Conservation (phyloP, 2,329 filamentous ascomycete genomes). For the Emydomyces testavorans region DNA sequence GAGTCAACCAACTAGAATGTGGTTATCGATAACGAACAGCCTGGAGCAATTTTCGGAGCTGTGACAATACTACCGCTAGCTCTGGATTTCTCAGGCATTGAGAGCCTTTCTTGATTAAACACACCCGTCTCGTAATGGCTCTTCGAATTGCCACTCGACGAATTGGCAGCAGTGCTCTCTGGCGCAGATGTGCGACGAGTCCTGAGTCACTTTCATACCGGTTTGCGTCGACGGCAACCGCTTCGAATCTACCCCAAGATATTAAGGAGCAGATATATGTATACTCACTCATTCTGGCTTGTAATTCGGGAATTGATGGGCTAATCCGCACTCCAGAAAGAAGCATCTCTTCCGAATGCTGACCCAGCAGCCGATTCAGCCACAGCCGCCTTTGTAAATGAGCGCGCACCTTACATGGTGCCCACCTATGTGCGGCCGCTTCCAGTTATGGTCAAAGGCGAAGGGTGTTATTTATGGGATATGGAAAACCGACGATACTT, state of each 20-base stretch:
- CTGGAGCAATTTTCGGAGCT: neutral
- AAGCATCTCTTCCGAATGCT: conserved; percentile 49
- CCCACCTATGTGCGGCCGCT: conserved; percentile 85
- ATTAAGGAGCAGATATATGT: conserved; percentile 23
- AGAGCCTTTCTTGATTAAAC: too few relatives aligned
- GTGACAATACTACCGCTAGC: too few relatives aligned
- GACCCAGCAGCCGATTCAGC: conserved; percentile 63
- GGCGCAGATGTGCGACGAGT: conserved; percentile 3
- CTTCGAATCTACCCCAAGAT: conserved; percentile 23
- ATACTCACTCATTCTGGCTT: conserved; percentile 1
- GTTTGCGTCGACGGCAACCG: conserved; percentile 21
- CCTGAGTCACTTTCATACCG: conserved; percentile 15
- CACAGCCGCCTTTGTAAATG: conserved; percentile 61
- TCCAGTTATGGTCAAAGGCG: conserved; percentile 77
- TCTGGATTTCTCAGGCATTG: neutral
- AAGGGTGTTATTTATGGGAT: conserved; percentile 83
- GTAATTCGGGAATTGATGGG: neutral
- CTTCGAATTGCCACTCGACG: conserved; percentile 12
- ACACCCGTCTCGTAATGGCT: conserved; percentile 11
- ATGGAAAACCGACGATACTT: conserved; percentile 79
- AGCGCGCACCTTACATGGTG: conserved; percentile 81
- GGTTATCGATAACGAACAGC: conserved; percentile 8
- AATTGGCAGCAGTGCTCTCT: conserved; percentile 23
- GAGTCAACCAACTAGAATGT: too few relatives aligned
- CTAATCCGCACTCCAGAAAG: conserved; percentile 29